Base-by-base conservation (phyloP, 768 basidiomycete genomes). In the Macrolepiota fuliginosa region DNA sequence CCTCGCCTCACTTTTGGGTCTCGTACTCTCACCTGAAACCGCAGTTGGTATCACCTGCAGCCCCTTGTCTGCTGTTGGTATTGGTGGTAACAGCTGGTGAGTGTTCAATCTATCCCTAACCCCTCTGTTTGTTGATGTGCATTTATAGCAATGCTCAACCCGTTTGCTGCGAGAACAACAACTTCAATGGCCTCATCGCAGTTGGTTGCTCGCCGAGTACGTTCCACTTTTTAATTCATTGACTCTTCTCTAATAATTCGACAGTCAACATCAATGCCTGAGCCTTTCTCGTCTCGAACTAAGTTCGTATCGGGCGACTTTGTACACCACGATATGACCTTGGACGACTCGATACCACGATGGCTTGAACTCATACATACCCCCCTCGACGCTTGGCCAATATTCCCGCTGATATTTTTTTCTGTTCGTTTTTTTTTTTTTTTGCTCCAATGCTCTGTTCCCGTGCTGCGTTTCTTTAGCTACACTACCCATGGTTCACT, bases 91-190 rank as follows among this genome's bases (percentile, higher is more conserved):
- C 62, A 58, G 66, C 42, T 77, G 77, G 76, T 77, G 64, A 55
- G 70, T 61, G 50, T 2, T 54, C 4, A 9, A n/a, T 49, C 13
- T 15, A 3, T 3, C 57, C 35, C 22, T 37, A 15, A 24, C 0
- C 52, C 55, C 45, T 45, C 4, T 11, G 32, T 17, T 55, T 22
- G 19, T 11, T 19, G 6, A 50, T 7, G 9, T 29, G 19, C n/a
- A 51, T 45, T 17, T 22, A 15, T 54, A 82, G 80, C 72, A 42
- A 62, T 4, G 52, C 63, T 13, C 77, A 82, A 64, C 70, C 79
- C 11, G 77, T 83, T 46, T 84, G 82, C 69, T 84, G 83, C 68
- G 63, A 71, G 27, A 73, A 76, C 61, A 80, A 82, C 63, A 62
- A 65, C 49, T 81, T 75, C 69, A 76, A 77, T 35, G 80, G 82